Base-by-base conservation (phyloP, 306 rosid species). In the Albizia julibrissin region DNA sequence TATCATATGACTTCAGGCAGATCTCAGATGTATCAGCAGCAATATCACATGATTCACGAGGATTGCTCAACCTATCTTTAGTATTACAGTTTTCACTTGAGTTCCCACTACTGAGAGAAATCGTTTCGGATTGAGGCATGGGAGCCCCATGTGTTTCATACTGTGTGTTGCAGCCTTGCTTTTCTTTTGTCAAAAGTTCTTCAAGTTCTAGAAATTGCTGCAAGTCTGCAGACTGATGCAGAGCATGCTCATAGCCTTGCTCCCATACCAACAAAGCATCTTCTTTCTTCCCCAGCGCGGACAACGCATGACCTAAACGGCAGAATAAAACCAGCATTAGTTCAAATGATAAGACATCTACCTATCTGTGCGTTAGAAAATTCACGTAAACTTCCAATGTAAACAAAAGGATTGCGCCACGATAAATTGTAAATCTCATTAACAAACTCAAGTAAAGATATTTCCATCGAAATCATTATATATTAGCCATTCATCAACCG, bases 201-300 rank as follows among this genome's bases (percentile, higher is more conserved):
- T 90, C 95, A 85, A 95, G 90, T 82, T 93, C 99, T 46, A 95
- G 84, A 88, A 95, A 83, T 83, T 93, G 98, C 84, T 93, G 92
- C 84, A 95, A 83, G 79, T 95, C 99, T 52, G 97, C 84, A 85
- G 93, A 87, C 83, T 87, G 91, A 85, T 78, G 54, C 76, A 91
- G 71, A 66, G 96, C 98, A 58, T 85, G 92, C 72, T 90, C 93
- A 82, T 89, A 88, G 61, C 99, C 99, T 90, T 88, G 89, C 88
- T 92, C 94, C 99, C 96, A 95, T n/a, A 89, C 91, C 84, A 86
- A 82, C 39, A 93, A 71, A 49, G 99, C 97, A 80, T 93, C 98
- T 16, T 84, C 90, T 87, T 87, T 91, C 92, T 90, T 89, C 85
- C 99, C 98, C 89, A 95, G 47, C 6, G 90, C 85, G 72, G 89